Base-by-base conservation (phyloP, 257 asterid species). In the Echium plantagineum region DNA sequence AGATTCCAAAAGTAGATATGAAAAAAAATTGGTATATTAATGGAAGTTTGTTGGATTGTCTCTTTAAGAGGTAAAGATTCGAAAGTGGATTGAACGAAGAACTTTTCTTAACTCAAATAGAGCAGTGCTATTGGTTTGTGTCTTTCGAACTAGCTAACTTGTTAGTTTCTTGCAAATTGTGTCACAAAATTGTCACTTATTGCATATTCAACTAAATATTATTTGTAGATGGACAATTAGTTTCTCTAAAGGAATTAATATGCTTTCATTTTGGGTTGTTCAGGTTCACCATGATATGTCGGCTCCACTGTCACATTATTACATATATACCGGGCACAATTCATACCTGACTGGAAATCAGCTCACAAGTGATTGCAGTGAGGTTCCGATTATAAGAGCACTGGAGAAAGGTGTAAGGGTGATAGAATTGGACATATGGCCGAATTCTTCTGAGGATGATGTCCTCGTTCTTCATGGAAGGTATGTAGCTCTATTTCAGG, bases 291-390 rank as follows among this genome's bases (percentile, higher is more conserved):
- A 88, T 30, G 88, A 87, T 59, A 83, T 85, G 96, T 79, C 55
- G 7, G 89, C 94, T 63, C 93, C 96, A 4, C 22, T 87, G 60
- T 81, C 93, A 59, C 96, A 88, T 66, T 88, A 81, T 67, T 88
- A 58, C 75, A 79, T 88, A 70, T 88, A 24, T 78, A 88, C 94
- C 18, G 94, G 94, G 42, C 96, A 88, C 51, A 88, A 88, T 63
- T 83, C 96, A 55, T 88, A 88, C 83, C 79, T 88, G 61, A 88
- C 94, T 10, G 96, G 94, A 22, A 88, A 88, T 82, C 96, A 88
- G 74, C 94, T 88, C 22, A 88, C 90, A 5, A 88, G 96, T 60
- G 93, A 81, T 71, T 83, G 96, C 83, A 88, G 96, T 55, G 93
- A 81, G 54, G 86, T 81, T 35, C 96, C 96, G 4, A 73, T 88